Evolutionary conservation across 2,329 filamentous ascomycete species (phyloP).

Genomic region (Diaporthe longicolla): DNA sequence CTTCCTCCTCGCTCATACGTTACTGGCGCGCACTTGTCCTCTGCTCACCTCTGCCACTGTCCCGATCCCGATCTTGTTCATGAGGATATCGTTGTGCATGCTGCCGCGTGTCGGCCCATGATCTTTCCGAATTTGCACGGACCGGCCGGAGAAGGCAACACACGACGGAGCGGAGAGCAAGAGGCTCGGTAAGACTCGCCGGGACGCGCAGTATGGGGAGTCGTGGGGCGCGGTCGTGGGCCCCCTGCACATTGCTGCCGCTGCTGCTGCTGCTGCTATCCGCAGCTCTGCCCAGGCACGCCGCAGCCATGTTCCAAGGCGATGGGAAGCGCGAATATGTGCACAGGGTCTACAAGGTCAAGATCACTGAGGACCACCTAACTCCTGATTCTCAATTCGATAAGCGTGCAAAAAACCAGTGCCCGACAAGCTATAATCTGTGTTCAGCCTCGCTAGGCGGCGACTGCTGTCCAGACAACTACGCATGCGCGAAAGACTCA

Average conservation of each 20-base stretch:
- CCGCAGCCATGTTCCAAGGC: conserved; percentile 46
- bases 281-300: conserved; percentile 45
- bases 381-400: conserved; percentile 28
- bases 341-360: conserved; percentile 47
- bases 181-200: neutral
- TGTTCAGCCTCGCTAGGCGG: conserved; percentile 59
- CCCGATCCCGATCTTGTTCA: neutral
- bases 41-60: neutral
- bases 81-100: conserved; percentile 11
- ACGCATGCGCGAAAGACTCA: conserved; percentile 62
- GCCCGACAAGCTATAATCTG: conserved; percentile 45
- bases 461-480: conserved; percentile 64
- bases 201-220: conserved; percentile 22
- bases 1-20: neutral
- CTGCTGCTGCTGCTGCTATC: conserved; percentile 43
- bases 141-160: conserved; percentile 21
- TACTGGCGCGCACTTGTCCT: neutral
- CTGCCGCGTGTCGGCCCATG: conserved; percentile 29
- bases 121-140: conserved; percentile 20
- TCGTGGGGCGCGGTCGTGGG: conserved; percentile 47
- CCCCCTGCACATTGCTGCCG: conserved; percentile 46
- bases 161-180: conserved; percentile 3
- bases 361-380: conserved; percentile 42
- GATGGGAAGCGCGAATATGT: conserved; percentile 45
- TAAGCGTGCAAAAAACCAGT: conserved; percentile 40